Conservation (phyloP, 768 basidiomycete species). For the Mycena olivaceomarginata region DNA sequence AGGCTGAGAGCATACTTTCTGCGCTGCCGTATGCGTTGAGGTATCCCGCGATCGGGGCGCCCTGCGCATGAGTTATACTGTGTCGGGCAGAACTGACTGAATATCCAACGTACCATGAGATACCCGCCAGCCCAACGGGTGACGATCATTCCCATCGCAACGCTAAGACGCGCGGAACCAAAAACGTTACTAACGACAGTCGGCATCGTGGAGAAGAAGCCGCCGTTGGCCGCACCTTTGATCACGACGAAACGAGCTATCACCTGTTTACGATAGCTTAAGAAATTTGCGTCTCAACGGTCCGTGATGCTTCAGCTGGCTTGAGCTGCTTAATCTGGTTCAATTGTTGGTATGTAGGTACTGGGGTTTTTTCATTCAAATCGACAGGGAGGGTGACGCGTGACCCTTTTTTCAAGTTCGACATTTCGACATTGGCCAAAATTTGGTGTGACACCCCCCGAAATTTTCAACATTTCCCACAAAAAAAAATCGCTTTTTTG, state of each 20-base stretch:
- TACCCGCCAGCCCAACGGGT: constrained; percentile 55
- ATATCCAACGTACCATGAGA: constrained; percentile 21
- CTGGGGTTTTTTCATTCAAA: too few relatives aligned
- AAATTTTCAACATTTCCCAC: too few relatives aligned
- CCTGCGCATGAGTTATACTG: constrained; percentile 20
- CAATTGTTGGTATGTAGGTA: too few relatives aligned
- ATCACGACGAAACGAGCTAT: constrained; percentile 52
- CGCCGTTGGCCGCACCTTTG: constrained; percentile 55
- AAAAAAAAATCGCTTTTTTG: too few relatives aligned
- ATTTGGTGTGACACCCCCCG: too few relatives aligned
- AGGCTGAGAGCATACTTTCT: constrained; percentile 45
- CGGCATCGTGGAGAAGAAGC: constrained; percentile 58
- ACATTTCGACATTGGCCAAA: too few relatives aligned
- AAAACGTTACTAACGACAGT: constrained; percentile 55
- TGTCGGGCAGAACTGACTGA: background rate
- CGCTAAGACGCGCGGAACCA: constrained; percentile 49
- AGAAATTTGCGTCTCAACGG: too few relatives aligned
- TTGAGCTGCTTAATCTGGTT: too few relatives aligned
- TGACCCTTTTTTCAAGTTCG: too few relatives aligned
- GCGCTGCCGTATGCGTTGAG: constrained; percentile 50
- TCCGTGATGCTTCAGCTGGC: too few relatives aligned
- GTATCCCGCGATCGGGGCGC: constrained; percentile 54
- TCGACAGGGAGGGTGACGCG: too few relatives aligned
- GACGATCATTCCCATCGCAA: constrained; percentile 58
- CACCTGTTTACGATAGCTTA: too few relatives aligned